Conservation (phyloP, 2,329 filamentous ascomycete species). For the Raffaelea ambrosiae region DNA sequence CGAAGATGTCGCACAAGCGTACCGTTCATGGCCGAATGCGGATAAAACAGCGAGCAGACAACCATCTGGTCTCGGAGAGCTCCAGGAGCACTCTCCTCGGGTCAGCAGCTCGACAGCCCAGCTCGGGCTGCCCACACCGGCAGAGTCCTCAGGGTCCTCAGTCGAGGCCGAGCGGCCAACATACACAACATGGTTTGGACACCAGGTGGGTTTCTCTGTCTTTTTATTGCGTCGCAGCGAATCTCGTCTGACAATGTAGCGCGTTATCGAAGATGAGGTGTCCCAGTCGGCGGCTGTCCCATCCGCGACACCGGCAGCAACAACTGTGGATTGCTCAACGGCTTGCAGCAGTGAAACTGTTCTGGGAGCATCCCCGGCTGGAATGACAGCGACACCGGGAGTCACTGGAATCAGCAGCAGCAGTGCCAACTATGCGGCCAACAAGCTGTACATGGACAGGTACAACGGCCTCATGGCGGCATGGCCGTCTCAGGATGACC, state of each 20-base stretch:
- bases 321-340: background rate
- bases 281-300: background rate
- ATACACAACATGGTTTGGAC: slow-evolving; percentile 8
- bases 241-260: background rate
- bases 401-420: background rate
- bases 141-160: background rate
- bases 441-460: slow-evolving; percentile 3
- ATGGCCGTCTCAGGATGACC: slow-evolving; percentile 5
- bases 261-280: background rate
- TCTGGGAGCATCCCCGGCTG: too few species aligned
- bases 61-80: too few species aligned
- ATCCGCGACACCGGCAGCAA: background rate
- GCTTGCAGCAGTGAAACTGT: too few species aligned
- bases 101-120: too few species aligned
- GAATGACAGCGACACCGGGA: too few species aligned
- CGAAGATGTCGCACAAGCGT: too few species aligned
- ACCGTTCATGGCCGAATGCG: too few species aligned
- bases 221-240: background rate
- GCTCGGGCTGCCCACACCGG: too few species aligned
- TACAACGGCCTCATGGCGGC: slow-evolving; percentile 3
- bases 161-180: background rate
- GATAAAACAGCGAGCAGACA: too few species aligned
- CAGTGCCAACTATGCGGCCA: background rate
- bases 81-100: too few species aligned
- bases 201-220: slow-evolving; percentile 1